phyloP scores from a whole-genome alignment of 495 filamentous ascomycete species.

The Talaromyces liani region DNA sequence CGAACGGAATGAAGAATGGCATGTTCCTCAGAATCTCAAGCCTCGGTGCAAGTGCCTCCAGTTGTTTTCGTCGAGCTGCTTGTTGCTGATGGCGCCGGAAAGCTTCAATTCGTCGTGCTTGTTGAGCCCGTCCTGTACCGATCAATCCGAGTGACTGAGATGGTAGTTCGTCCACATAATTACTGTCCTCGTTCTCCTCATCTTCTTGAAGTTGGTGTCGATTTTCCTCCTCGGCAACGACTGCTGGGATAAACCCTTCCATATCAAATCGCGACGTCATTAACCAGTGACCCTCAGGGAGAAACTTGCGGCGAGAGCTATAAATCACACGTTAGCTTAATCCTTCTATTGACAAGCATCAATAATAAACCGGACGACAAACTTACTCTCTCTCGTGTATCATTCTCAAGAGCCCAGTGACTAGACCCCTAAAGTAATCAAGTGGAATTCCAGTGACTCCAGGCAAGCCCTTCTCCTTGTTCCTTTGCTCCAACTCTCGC shows the following conservation, averaged over 20 bases:
- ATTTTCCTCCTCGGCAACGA: conserved; percentile 82
- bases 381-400: conserved; percentile 84
- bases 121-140: conserved; percentile 46
- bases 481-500: conserved; percentile 28
- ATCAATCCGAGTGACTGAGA: conserved; percentile 31
- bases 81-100: conserved; percentile 56
- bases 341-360: conserved; percentile 9
- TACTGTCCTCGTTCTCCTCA: conserved; percentile 39
- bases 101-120: conserved; percentile 41
- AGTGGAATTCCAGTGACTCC: conserved; percentile 66
- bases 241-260: conserved; percentile 78
- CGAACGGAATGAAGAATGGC: conserved; percentile 94
- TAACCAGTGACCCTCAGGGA: conserved; percentile 80
- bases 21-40: conserved; percentile 90
- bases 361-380: background rate
- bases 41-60: conserved; percentile 72
- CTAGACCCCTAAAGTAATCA: conserved; percentile 68
- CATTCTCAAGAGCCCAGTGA: conserved; percentile 77
- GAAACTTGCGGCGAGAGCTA: conserved; percentile 74
- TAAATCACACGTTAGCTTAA: background rate
- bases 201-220: conserved; percentile 59
- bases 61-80: conserved; percentile 54
- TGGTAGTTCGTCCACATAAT: conserved; percentile 21
- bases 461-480: conserved; percentile 39
- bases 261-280: conserved; percentile 91